phyloP scores from a whole-genome alignment of 192 early-diverging fungal species.

The Coemansia sp. region DNA sequence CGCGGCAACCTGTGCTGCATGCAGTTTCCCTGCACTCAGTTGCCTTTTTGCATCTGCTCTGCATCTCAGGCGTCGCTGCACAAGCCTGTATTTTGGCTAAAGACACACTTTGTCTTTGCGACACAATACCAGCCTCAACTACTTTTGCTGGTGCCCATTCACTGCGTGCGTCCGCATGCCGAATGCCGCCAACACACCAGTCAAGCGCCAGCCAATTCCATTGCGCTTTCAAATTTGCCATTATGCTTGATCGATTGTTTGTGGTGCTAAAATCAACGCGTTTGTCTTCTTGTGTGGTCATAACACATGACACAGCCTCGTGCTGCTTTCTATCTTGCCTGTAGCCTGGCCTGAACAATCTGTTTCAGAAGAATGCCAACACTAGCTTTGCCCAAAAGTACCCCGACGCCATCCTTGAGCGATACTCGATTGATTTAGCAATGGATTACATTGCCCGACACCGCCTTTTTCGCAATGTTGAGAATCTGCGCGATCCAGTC shows the following conservation, averaged over 20 bases:
- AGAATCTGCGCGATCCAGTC: constrained; percentile 49
- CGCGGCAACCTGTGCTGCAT: not conserved
- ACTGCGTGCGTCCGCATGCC: not conserved
- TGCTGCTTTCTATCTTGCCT: not conserved
- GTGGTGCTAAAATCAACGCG: not conserved
- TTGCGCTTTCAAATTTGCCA: not conserved
- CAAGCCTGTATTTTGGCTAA: not conserved
- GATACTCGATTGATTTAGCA: constrained; percentile 76
- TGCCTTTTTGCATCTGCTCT: not conserved
- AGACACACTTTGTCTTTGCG: not conserved
- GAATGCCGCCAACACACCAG: not conserved
- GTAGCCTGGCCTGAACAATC: constrained; percentile 86
- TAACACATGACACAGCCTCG: not conserved
- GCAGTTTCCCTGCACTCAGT: not conserved
- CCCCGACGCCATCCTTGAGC: constrained; percentile 86
- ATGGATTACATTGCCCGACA: constrained; percentile 76
- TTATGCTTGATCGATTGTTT: not conserved
- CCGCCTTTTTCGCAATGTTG: constrained; percentile 62
- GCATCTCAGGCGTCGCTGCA: constrained; percentile 1
- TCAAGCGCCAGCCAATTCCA: not conserved
- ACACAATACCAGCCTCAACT: not conserved
- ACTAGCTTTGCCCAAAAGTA: constrained; percentile 73
- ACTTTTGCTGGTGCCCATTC: not conserved
- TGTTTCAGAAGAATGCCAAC: constrained; percentile 84
- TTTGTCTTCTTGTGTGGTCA: not conserved